Conservation (phyloP, 164 flowering plant species). For the Vitis rotundifolia region DNA sequence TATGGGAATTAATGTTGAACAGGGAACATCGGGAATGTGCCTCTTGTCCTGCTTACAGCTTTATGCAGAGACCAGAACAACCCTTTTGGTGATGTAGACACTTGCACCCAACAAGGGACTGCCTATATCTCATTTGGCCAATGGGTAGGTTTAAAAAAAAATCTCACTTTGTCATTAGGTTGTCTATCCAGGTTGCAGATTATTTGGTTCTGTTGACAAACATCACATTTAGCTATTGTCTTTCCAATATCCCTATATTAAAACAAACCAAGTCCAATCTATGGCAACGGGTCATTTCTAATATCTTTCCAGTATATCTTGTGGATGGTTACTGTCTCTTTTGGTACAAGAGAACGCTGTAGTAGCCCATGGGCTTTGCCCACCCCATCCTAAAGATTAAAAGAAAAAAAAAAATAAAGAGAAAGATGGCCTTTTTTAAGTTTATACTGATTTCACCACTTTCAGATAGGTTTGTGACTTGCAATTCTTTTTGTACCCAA, state of each 20-base stretch:
- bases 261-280: not conserved
- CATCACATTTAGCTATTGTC: not conserved
- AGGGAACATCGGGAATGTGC: slow-evolving; percentile 99
- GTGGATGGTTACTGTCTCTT: not conserved
- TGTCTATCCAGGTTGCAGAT: too few species aligned
- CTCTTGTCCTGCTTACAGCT: slow-evolving; percentile 93
- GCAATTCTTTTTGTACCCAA: too few species aligned
- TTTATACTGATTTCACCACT: too few species aligned
- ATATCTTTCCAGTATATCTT: not conserved
- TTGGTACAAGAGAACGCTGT: too few species aligned
- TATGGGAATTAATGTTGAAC: slow-evolving; percentile 11
- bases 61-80: slow-evolving; percentile 86
- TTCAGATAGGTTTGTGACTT: too few species aligned
- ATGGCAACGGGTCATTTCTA: not conserved
- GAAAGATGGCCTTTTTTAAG: too few species aligned
- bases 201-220: too few species aligned
- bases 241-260: not conserved
- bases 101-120: slow-evolving; percentile 80
- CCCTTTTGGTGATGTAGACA: slow-evolving; percentile 81
- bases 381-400: too few species aligned
- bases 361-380: too few species aligned
- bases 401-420: too few species aligned
- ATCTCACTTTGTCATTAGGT: not conserved
- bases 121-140: slow-evolving; percentile 98
- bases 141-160: slow-evolving; percentile 60